Evolutionary conservation across 148 eudicot genomes (phyloP), one percentile per base, ranked within the genome.

Genomic region (Spergularia marina): DNA sequence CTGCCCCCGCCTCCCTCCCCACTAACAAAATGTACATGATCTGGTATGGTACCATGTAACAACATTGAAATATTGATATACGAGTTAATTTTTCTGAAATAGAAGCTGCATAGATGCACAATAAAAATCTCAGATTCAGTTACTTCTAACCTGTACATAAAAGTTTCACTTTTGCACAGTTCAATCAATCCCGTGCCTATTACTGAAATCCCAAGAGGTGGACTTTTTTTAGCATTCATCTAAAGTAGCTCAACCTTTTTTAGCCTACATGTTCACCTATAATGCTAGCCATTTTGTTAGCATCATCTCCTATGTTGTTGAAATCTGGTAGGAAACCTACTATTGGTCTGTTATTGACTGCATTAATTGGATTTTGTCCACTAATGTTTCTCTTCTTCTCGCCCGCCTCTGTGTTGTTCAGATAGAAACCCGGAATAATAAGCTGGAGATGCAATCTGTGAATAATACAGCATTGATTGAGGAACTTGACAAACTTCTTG

Each of bases 361-460:
- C 69, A 17, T 54, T 17, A 14, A 70, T 16, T 61, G 13, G 69
- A 62, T 25, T 71, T 23, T 49, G 36, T 69, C 16, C 3, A 59
- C 36, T 18, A n/a, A 14, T 25, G 49, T 53, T 17, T 34, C 58
- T 59, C 15, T 65, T 30, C 36, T 30, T n/a, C 12, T 8, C 20
- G 0, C 16, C 7, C 54, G 36, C 47, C 30, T 70, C 70, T 60
- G 16, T 76, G 65, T 44, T 49, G 16, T 82, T 74, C 94, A 95
- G 99, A 92, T 95, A 84, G 99, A 95, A 88, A 87, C 84, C 21
- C 90, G 97, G 54, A 95, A 95, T 79, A 95, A 95, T 88, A 91
- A 95, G 85, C 80, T 95, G 90, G 94, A 91, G 85, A 87, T 91
- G 92, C 97, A 90, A 84, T 95, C 97, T 81, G 90, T 92, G 66